Percentiles rank a stretch among this genome's conserved stretches.
phyloP scores from a whole-genome alignment of 331 rosid species.

The Malus hybrid region DNA sequence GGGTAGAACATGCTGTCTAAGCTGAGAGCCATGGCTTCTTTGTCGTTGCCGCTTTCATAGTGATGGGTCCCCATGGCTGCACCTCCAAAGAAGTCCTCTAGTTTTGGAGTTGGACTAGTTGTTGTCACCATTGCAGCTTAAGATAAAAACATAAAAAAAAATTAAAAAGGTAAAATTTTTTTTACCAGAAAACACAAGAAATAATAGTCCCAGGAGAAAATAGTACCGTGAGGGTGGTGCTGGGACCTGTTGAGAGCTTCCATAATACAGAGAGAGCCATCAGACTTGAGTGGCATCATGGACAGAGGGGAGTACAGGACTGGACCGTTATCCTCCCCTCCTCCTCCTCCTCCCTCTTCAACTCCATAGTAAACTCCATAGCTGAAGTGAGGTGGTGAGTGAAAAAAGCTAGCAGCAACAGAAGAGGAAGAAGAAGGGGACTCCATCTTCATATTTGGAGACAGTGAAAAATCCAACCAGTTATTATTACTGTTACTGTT shows the following conservation, averaged over 20 bases:
- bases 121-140: slow-evolving; percentile 42
- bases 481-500: slow-evolving; percentile 19
- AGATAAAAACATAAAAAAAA: slow-evolving; percentile 6
- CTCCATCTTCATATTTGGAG: slow-evolving; percentile 57
- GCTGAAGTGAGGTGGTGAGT: slow-evolving; percentile 41
- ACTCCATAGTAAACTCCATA: slow-evolving; percentile 58
- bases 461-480: slow-evolving; percentile 72
- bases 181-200: background rate
- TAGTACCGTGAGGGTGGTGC: slow-evolving; percentile 49
- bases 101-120: slow-evolving; percentile 54
- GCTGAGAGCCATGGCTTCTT: slow-evolving; percentile 64
- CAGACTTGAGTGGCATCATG: slow-evolving; percentile 73
- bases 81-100: slow-evolving; percentile 80
- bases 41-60: slow-evolving; percentile 45
- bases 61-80: slow-evolving; percentile 68
- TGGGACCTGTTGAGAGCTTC: slow-evolving; percentile 55
- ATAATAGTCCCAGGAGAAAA: background rate
- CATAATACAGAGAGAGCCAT: slow-evolving; percentile 72
- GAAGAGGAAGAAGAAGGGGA: slow-evolving; percentile 32
- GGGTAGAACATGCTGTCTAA: slow-evolving; percentile 54
- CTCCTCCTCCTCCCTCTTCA: slow-evolving; percentile 35
- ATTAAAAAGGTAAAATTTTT: background rate
- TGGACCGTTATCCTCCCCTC: slow-evolving; percentile 20
- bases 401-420: slow-evolving; percentile 30
- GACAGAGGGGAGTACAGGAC: slow-evolving; percentile 47